Conservation (phyloP, 352 stramenopile genomes). For the Pythium myriotylum region DNA sequence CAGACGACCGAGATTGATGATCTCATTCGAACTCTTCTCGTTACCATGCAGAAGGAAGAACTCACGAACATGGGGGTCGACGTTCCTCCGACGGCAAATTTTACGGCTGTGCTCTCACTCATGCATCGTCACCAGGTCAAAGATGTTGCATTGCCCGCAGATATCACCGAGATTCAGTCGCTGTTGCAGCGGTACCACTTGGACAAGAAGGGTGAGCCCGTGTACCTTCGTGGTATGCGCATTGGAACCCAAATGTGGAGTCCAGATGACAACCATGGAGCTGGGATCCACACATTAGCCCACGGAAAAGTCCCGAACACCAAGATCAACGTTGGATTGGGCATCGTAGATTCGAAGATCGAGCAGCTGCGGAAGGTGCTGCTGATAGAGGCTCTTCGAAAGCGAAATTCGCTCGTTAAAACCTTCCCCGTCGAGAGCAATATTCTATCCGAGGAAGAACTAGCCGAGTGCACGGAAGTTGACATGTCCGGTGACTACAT, state of each 20-base stretch:
- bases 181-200: constrained; percentile 52
- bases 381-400: constrained; percentile 65
- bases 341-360: constrained; percentile 67
- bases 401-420: constrained; percentile 72
- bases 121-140: constrained; percentile 63
- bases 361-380: constrained; percentile 64
- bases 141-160: constrained; percentile 47
- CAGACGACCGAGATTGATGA: constrained; percentile 61
- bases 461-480: constrained; percentile 55
- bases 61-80: constrained; percentile 41
- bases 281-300: background rate
- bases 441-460: constrained; percentile 46
- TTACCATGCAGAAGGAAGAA: constrained; percentile 66
- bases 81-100: constrained; percentile 52
- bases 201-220: constrained; percentile 62
- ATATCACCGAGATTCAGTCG: constrained; percentile 44
- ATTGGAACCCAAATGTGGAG: constrained; percentile 53
- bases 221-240: constrained; percentile 60
- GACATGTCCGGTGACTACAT: constrained; percentile 71
- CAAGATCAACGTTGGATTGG: constrained; percentile 49
- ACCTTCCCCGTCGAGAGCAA: constrained; percentile 58
- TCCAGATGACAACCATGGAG: constrained; percentile 12
- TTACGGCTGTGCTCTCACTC: constrained; percentile 45
- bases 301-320: constrained; percentile 5
- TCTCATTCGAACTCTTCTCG: constrained; percentile 50